A percentile compares a stretch with the other conserved stretches of the same genome.
phyloP scores from a whole-genome alignment of 2,329 filamentous ascomycete species.

The Fonsecaea erecta region DNA sequence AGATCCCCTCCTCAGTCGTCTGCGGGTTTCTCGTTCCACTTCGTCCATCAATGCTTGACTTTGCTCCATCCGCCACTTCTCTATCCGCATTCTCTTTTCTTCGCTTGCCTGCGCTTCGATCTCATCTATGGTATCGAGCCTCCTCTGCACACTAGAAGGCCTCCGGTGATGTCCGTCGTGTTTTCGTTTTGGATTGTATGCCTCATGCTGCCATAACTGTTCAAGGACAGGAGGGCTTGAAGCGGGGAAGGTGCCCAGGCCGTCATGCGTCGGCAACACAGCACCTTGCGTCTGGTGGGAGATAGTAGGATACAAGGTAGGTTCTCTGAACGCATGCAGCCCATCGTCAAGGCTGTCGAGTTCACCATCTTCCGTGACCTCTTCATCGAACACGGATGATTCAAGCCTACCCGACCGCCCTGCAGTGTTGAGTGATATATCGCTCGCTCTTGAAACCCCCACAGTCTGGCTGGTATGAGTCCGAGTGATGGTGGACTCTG shows the following conservation, averaged over 20 bases:
- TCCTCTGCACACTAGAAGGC: conserved; percentile 62
- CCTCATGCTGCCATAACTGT: conserved; percentile 86
- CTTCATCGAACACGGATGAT: conserved; percentile 54
- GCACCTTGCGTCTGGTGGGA: conserved; percentile 59
- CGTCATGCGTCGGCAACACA: conserved; percentile 89
- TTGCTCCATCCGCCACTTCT: conserved; percentile 90
- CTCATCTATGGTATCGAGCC: conserved; percentile 61
- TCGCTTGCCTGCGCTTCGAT: conserved; percentile 66
- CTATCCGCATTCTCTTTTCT: conserved; percentile 82
- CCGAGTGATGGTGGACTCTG: conserved; percentile 67
- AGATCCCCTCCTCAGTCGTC: conserved; percentile 58
- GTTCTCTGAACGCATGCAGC: conserved; percentile 80
- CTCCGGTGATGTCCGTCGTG: conserved; percentile 52
- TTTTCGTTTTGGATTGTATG: conserved; percentile 74
- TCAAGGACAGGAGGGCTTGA: conserved; percentile 71
- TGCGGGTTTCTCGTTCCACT: conserved; percentile 81
- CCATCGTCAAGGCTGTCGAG: conserved; percentile 93
- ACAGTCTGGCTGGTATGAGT: conserved; percentile 69
- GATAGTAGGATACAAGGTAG: conserved; percentile 51
- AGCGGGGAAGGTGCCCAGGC: conserved; percentile 79
- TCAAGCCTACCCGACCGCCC: conserved; percentile 63
- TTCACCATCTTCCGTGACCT: conserved; percentile 68
- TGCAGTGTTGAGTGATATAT: conserved; percentile 75
- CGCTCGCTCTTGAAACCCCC: conserved; percentile 75
- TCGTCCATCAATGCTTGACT: conserved; percentile 83